Evolutionary conservation across 352 stramenopile genomes (phyloP).

Genomic region (Phytopythium kandeliae): DNA sequence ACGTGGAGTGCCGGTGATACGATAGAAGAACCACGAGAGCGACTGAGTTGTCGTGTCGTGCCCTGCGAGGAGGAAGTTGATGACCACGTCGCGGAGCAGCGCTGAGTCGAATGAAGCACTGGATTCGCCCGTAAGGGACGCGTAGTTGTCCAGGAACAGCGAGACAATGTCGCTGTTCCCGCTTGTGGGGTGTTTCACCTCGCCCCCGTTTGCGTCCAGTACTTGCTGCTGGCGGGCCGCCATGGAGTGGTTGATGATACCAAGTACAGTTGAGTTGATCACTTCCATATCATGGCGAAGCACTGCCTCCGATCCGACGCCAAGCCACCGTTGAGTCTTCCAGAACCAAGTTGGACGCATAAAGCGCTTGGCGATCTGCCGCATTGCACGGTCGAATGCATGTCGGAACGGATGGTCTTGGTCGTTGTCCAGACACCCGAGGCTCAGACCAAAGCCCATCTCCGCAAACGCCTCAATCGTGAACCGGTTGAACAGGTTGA

Average conservation of each 20-base stretch:
- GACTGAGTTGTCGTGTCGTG: slow-evolving; percentile 4
- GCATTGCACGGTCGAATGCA: slow-evolving; percentile 7
- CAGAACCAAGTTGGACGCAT: slow-evolving; percentile 6
- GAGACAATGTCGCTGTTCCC: slow-evolving; percentile 8
- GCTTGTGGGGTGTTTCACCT: too few species aligned
- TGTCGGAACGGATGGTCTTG: slow-evolving; percentile 16
- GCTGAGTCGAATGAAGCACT: neutral
- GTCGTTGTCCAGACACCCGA: slow-evolving; percentile 20
- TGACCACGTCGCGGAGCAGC: neutral
- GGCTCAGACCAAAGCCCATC: slow-evolving; percentile 6
- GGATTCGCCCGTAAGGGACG: too few species aligned
- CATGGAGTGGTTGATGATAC: slow-evolving; percentile 8
- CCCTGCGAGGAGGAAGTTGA: slow-evolving; percentile 1
- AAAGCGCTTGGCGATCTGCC: neutral
- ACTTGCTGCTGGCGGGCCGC: neutral
- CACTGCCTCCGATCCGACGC: slow-evolving; percentile 21
- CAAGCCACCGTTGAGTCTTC: slow-evolving; percentile 11
- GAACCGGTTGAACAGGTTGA: slow-evolving; percentile 14
- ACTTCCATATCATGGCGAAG: slow-evolving; percentile 10
- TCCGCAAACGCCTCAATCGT: slow-evolving; percentile 36
- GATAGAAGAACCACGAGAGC: slow-evolving; percentile 15
- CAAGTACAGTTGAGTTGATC: slow-evolving; percentile 14
- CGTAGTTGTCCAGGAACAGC: neutral
- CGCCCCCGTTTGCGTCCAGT: neutral
- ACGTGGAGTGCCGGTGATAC: slow-evolving; percentile 17